Evolutionary conservation across 805 yeast genomes (phyloP).

Genomic region (Lipomyces oligophaga): DNA sequence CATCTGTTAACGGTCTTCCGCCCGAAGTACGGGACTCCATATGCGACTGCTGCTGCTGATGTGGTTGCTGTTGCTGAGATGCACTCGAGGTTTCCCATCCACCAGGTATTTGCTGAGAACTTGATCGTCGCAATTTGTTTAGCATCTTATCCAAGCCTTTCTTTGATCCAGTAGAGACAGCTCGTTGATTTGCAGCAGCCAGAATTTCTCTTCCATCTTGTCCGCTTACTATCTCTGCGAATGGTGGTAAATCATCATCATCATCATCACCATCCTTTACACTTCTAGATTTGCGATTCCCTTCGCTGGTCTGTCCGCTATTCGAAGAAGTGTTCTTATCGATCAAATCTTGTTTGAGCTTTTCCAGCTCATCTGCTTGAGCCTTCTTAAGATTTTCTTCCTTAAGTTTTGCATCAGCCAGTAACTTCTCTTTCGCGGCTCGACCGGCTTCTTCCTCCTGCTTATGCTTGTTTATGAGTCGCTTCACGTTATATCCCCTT

Average conservation of each 20-base stretch:
- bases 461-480: slow-evolving; percentile 33
- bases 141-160: slow-evolving; percentile 14
- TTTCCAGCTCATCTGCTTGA: slow-evolving; percentile 14
- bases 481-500: slow-evolving; percentile 41
- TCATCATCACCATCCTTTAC: slow-evolving; percentile 4
- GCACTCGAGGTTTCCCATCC: slow-evolving; percentile 16
- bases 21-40: background rate
- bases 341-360: slow-evolving; percentile 5
- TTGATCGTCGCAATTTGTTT: slow-evolving; percentile 12
- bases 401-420: slow-evolving; percentile 20
- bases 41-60: background rate
- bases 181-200: background rate
- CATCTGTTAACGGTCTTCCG: slow-evolving; percentile 8
- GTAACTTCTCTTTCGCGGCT: slow-evolving; percentile 12
- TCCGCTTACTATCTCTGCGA: background rate
- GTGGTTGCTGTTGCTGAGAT: slow-evolving; percentile 1
- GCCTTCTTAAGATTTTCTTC: slow-evolving; percentile 13
- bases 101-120: slow-evolving; percentile 10
- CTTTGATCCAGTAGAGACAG: background rate
- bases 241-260: slow-evolving; percentile 17
- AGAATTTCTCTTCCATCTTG: background rate
- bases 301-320: background rate
- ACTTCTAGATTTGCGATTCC: background rate
- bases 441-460: slow-evolving; percentile 25
- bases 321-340: background rate